Conservation (phyloP, 1,139 yeast genomes). For the Suhomyces panamericanus region DNA sequence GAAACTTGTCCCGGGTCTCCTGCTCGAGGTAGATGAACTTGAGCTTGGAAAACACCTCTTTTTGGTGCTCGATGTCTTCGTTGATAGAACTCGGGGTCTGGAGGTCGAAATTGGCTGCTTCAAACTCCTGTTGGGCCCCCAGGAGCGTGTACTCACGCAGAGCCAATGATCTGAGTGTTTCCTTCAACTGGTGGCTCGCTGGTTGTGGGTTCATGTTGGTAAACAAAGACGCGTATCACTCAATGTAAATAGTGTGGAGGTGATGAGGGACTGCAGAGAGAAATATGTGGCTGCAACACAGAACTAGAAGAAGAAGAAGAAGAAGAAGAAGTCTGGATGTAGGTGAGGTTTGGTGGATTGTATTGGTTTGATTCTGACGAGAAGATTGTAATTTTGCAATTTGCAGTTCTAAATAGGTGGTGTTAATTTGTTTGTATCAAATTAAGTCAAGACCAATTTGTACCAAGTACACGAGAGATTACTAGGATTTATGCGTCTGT, state of each 20-base stretch:
- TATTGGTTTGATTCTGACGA: no score
- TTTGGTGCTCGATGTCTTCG: slow-evolving; percentile 34
- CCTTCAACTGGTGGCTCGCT: background rate
- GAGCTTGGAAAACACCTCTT: slow-evolving; percentile 48
- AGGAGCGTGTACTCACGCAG: slow-evolving; percentile 10
- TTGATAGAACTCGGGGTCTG: slow-evolving; percentile 28
- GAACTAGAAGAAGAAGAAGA: no score
- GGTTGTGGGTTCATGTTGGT: slow-evolving; percentile 1
- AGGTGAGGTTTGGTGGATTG: no score
- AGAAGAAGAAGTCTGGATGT: no score
- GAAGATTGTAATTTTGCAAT: no score
- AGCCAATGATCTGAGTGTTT: background rate
- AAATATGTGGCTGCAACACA: no score
- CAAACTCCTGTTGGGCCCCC: slow-evolving; percentile 17
- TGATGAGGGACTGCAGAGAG: background rate
- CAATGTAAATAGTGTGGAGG: background rate
- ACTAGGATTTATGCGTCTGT: no score
- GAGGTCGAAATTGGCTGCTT: slow-evolving; percentile 15
- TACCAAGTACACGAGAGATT: no score
- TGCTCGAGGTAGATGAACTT: slow-evolving; percentile 67
- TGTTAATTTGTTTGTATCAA: no score
- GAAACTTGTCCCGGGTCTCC: slow-evolving; percentile 64
- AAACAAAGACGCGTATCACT: background rate
- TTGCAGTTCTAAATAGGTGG: no score
- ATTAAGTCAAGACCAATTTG: no score